A percentile compares a stretch with the other conserved stretches of the same genome.
These are phyloP conservation scores for Arbutus unedo DNA, from an alignment of 148 eudicot species.

Conservation along the genomic window DNA sequence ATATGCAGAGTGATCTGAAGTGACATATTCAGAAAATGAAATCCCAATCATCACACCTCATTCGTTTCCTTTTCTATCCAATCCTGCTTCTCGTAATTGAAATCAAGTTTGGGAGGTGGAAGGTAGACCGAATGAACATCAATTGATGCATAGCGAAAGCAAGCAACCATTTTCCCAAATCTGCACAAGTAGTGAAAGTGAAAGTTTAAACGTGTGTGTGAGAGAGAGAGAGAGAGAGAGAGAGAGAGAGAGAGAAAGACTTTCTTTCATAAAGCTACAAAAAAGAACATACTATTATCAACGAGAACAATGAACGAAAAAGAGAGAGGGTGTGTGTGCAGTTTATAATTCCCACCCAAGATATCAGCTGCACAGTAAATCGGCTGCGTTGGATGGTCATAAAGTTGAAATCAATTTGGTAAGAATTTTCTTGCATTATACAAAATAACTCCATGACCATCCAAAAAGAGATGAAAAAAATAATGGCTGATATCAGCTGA, in stretches of 20 bases:
- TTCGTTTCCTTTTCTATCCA: constrained; percentile 81
- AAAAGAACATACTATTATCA: neutral
- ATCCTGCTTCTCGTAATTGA: constrained; percentile 63
- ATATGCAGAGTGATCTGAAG: constrained; percentile 6
- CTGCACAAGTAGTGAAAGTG: constrained; percentile 35
- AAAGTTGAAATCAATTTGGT: neutral
- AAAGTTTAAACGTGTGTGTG: neutral
- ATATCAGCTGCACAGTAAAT: neutral
- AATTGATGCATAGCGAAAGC: constrained; percentile 97
- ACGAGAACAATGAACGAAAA: neutral
- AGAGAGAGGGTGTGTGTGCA: neutral
- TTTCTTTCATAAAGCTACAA: neutral
- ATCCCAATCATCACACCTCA: constrained; percentile 51
- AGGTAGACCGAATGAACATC: constrained; percentile 90
- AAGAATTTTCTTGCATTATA: neutral
- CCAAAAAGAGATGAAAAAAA: neutral
- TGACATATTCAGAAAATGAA: neutral
- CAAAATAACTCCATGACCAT: neutral
- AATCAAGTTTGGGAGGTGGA: constrained; percentile 83
- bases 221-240: neutral
- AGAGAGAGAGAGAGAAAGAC: neutral
- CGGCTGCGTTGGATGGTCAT: neutral
- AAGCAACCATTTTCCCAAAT: constrained; percentile 96
- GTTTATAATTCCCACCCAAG: neutral
- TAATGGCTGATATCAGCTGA: constrained; percentile 4